Evolutionary conservation across 192 early-diverging fungal species (phyloP).

Genomic region (Hyaloraphidium curvatum): DNA sequence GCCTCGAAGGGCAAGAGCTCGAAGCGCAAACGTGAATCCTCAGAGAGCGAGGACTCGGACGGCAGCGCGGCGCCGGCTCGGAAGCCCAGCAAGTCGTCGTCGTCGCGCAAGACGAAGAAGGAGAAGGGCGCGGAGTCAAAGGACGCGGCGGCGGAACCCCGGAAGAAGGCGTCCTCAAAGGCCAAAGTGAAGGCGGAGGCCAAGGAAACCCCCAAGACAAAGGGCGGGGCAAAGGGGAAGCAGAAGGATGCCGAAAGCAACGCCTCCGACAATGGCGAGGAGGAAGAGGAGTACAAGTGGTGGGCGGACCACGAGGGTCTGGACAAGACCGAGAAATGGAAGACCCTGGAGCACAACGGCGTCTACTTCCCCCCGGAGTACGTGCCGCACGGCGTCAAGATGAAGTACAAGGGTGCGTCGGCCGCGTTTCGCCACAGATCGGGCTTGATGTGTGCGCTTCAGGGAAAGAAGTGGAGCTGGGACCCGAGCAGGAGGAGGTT

Average conservation of each 20-base stretch:
- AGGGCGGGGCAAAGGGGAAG: constrained; percentile 1
- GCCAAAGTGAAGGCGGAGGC: constrained; percentile 1
- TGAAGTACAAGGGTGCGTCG: constrained; percentile 56
- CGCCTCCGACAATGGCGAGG: constrained; percentile 25
- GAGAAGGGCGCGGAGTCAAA: background rate
- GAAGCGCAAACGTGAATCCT: background rate
- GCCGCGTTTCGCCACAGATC: background rate
- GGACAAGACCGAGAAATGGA: constrained; percentile 66
- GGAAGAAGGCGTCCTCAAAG: background rate
- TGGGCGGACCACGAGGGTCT: constrained; percentile 7
- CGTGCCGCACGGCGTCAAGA: constrained; percentile 68
- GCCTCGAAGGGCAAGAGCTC: too few relatives aligned
- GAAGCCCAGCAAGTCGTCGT: too few relatives aligned
- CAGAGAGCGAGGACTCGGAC: background rate
- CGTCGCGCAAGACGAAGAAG: constrained; percentile 3
- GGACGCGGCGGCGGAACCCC: background rate
- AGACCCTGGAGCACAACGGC: constrained; percentile 66
- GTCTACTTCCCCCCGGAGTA: constrained; percentile 82
- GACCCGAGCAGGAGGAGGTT: constrained; percentile 75
- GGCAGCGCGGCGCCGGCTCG: background rate
- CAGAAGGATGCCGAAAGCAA: too few relatives aligned
- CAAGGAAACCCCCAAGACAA: constrained; percentile 1
- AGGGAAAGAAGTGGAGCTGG: constrained; percentile 29
- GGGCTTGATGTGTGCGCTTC: background rate
- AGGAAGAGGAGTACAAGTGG: constrained; percentile 20